Conservation (phyloP, 2,329 filamentous ascomycete genomes). For the Pseudogymnoascus sp. region DNA sequence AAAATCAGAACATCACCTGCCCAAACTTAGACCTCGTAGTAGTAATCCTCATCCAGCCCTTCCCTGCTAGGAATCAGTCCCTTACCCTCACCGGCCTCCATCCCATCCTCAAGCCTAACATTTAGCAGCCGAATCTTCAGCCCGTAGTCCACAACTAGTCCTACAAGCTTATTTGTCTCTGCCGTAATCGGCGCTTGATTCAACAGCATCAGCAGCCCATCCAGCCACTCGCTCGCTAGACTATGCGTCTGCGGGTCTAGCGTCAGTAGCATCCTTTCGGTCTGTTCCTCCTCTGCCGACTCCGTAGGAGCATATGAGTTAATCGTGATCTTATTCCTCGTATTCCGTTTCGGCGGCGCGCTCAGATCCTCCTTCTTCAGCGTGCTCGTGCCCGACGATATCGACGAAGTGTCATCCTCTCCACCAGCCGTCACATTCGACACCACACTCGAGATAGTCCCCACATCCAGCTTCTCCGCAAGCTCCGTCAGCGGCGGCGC, state of each 20-base stretch:
- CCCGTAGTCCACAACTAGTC: conserved; percentile 80
- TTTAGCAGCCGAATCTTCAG: conserved; percentile 89
- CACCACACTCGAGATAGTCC: conserved; percentile 82
- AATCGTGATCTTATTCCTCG: conserved; percentile 83
- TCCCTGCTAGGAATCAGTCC: conserved; percentile 74
- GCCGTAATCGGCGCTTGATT: conserved; percentile 95
- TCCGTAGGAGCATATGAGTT: conserved; percentile 56
- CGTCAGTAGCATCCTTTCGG: conserved; percentile 71
- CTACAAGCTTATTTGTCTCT: conserved; percentile 84
- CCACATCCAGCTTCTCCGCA: conserved; percentile 75
- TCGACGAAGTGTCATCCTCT: conserved; percentile 37
- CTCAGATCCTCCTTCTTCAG: conserved; percentile 29
- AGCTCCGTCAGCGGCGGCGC: conserved; percentile 67
- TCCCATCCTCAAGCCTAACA: conserved; percentile 70
- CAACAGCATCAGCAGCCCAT: conserved; percentile 87
- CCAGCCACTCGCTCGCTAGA: conserved; percentile 90
- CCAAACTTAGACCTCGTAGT: conserved; percentile 60
- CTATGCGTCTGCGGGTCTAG: conserved; percentile 73
- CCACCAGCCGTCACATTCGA: conserved; percentile 58
- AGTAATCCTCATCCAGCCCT: conserved; percentile 86
- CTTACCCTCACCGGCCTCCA: conserved; percentile 53
- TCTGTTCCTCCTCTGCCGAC: conserved; percentile 27
- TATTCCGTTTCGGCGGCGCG: conserved; percentile 12
- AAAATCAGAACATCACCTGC: neutral
- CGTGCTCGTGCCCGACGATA: conserved; percentile 33